These are phyloP conservation scores for Sequoia sempervirens DNA, from an alignment of 75 land plant genomes.

Conservation along the genomic window DNA sequence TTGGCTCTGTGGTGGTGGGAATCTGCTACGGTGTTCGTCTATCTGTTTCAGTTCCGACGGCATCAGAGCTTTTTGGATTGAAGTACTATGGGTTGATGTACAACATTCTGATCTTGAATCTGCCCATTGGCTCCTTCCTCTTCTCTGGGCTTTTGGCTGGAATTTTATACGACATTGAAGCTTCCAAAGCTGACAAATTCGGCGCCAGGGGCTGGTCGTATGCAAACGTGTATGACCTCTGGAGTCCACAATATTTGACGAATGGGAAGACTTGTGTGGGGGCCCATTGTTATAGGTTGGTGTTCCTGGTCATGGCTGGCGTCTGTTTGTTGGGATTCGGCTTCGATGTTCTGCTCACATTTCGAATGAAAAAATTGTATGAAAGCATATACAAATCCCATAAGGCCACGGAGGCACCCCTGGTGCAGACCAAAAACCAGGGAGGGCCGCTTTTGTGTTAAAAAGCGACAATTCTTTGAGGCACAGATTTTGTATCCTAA, in stretches of 20 bases:
- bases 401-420: not conserved
- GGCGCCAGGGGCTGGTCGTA: not conserved
- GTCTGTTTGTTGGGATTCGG: constrained; percentile 59
- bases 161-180: constrained; percentile 58
- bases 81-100: constrained; percentile 56
- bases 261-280: constrained; percentile 57
- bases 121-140: constrained; percentile 67
- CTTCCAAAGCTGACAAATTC: constrained; percentile 11
- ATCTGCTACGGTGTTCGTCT: constrained; percentile 61
- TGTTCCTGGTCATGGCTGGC: constrained; percentile 60
- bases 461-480: too few species aligned
- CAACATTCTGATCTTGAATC: constrained; percentile 59
- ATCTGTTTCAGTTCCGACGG: constrained; percentile 48
- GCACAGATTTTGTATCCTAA: too few species aligned
- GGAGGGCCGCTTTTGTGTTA: too few species aligned
- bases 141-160: constrained; percentile 72
- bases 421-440: too few species aligned
- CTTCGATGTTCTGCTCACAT: constrained; percentile 47
- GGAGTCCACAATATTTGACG: not conserved
- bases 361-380: constrained; percentile 44
- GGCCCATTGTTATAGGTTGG: constrained; percentile 65
- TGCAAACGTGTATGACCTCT: too few species aligned
- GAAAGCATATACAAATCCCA: constrained; percentile 21
- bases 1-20: constrained; percentile 56
- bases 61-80: constrained; percentile 65